Percentiles rank a stretch among this genome's conserved stretches.
Conservation (phyloP, 352 stramenopile genomes). For the Pythium sp. region DNA sequence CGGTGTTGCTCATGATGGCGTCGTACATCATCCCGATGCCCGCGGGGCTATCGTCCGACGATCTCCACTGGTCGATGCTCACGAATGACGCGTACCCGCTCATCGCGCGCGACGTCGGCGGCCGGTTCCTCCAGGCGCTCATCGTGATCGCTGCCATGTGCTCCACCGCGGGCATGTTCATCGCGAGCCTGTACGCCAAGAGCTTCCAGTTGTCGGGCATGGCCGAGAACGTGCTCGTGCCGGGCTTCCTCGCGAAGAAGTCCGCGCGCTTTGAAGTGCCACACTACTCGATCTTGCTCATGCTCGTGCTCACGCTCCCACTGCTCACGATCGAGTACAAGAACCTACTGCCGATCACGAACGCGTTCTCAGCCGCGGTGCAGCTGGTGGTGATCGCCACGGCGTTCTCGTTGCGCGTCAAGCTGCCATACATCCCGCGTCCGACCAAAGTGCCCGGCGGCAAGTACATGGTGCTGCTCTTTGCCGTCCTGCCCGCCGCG, state of each 20-base stretch:
- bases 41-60: conserved; percentile 27
- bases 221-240: conserved; percentile 76
- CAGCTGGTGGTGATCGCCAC: conserved; percentile 90
- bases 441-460: conserved; percentile 56
- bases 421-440: conserved; percentile 63
- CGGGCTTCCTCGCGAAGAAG: conserved; percentile 64
- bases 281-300: conserved; percentile 31
- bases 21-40: conserved; percentile 90
- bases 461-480: conserved; percentile 26
- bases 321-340: conserved; percentile 63
- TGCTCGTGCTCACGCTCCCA: conserved; percentile 34
- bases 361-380: conserved; percentile 85
- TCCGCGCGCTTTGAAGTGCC: conserved; percentile 35
- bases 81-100: conserved; percentile 74
- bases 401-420: conserved; percentile 84
- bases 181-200: conserved; percentile 76
- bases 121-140: conserved; percentile 72
- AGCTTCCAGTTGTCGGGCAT: conserved; percentile 79
- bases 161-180: conserved; percentile 82
- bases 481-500: conserved; percentile 34
- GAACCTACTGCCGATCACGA: conserved; percentile 82
- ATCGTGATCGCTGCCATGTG: conserved; percentile 74
- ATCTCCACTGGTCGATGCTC: conserved; percentile 36
- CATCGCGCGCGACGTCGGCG: conserved; percentile 64
- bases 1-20: conserved; percentile 65